Percentiles rank a stretch among this genome's conserved stretches.
Conservation (phyloP, 257 asterid species). For the Gardenia jasminoides region DNA sequence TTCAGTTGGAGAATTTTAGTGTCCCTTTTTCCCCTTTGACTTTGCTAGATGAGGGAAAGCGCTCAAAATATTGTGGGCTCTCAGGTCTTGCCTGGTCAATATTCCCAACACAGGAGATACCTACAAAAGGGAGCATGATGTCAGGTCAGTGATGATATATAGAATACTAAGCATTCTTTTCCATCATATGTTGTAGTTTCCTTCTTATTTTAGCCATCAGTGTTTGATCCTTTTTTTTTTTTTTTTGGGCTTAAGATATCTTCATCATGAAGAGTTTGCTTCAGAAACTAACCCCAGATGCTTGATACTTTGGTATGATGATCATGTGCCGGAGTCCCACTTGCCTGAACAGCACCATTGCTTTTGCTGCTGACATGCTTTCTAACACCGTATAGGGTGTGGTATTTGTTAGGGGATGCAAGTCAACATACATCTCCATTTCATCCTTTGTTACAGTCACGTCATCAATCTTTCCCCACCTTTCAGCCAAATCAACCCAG, state of each 20-base stretch:
- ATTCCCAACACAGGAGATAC: conserved; percentile 77
- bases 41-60: conserved; percentile 69
- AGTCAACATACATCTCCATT: conserved; percentile 80
- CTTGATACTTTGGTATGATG: conserved; percentile 73
- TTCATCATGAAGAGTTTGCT: neutral
- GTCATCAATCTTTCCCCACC: conserved; percentile 69
- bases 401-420: conserved; percentile 75
- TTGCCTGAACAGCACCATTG: conserved; percentile 77
- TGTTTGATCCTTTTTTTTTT: neutral
- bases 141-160: conserved; percentile 23
- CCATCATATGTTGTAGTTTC: neutral
- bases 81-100: conserved; percentile 91
- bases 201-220: neutral
- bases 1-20: conserved; percentile 22
- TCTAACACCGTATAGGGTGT: conserved; percentile 72
- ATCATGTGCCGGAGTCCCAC: conserved; percentile 89
- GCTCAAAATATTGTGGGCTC: conserved; percentile 72
- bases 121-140: conserved; percentile 34
- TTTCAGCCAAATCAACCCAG: conserved; percentile 67
- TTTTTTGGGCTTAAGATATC: neutral
- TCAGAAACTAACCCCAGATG: conserved; percentile 59
- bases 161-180: neutral
- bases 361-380: conserved; percentile 83
- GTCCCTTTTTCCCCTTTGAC: conserved; percentile 50
- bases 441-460: conserved; percentile 55